phyloP scores from a whole-genome alignment of 768 basidiomycete species.

The Solioccasus polychromus region DNA sequence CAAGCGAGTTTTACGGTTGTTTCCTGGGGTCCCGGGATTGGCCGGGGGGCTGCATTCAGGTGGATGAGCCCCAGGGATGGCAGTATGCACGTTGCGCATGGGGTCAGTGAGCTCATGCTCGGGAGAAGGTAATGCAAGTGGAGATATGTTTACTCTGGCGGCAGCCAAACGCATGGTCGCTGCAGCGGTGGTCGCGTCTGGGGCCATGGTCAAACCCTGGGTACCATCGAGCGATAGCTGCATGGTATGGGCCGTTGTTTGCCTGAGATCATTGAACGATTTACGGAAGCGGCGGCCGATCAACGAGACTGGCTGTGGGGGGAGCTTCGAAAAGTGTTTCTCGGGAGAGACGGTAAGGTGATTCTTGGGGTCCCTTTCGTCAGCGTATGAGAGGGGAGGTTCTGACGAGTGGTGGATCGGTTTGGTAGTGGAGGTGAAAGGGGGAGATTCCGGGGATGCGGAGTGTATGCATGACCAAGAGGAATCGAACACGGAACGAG shows the following conservation, averaged over 20 bases:
- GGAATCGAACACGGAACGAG: slow-evolving; percentile 33
- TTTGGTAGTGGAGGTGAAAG: slow-evolving; percentile 6
- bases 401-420: slow-evolving; percentile 7
- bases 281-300: slow-evolving; percentile 42
- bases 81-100: slow-evolving; percentile 69
- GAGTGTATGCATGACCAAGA: slow-evolving; percentile 15
- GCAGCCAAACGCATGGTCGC: slow-evolving; percentile 88
- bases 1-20: slow-evolving; percentile 52
- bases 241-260: slow-evolving; percentile 24
- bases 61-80: slow-evolving; percentile 61
- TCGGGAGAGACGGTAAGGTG: slow-evolving; percentile 23
- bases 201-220: slow-evolving; percentile 32
- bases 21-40: slow-evolving; percentile 44
- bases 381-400: slow-evolving; percentile 8
- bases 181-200: slow-evolving; percentile 64
- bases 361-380: slow-evolving; percentile 19
- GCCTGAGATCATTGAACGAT: slow-evolving; percentile 45
- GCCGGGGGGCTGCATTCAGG: slow-evolving; percentile 33
- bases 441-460: slow-evolving; percentile 6
- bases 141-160: slow-evolving; percentile 77
- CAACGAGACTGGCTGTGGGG: slow-evolving; percentile 24
- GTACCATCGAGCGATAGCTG: slow-evolving; percentile 29
- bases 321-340: slow-evolving; percentile 25
- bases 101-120: slow-evolving; percentile 92
- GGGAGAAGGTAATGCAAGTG: slow-evolving; percentile 83